These are phyloP conservation scores for Mycena galopus DNA, from an alignment of 768 basidiomycete species.

Conservation along the genomic window DNA sequence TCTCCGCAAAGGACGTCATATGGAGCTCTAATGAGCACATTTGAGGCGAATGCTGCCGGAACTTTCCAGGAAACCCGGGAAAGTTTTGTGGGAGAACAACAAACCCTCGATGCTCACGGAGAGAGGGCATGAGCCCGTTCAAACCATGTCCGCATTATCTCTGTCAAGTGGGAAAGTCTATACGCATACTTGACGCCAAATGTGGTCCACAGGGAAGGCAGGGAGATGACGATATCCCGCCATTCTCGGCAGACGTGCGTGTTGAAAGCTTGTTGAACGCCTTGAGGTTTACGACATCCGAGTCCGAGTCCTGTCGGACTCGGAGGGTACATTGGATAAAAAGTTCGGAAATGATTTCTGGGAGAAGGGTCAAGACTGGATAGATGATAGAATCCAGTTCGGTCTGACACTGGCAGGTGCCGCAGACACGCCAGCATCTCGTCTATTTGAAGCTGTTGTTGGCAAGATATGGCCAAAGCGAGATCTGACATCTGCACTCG, in stretches of 20 bases:
- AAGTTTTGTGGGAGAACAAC: too few species aligned
- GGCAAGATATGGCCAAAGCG: too few species aligned
- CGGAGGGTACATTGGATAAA: slow-evolving; percentile 15
- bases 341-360: slow-evolving; percentile 27
- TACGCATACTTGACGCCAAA: slow-evolving; percentile 5
- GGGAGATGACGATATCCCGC: slow-evolving; percentile 12
- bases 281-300: not conserved
- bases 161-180: not conserved
- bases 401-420: too few species aligned
- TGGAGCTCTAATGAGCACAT: too few species aligned
- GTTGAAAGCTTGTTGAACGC: not conserved
- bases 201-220: slow-evolving; percentile 9
- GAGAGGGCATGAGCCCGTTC: not conserved
- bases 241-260: slow-evolving; percentile 11
- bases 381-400: too few species aligned
- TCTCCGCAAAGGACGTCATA: too few species aligned
- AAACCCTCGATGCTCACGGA: too few species aligned
- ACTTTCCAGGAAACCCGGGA: too few species aligned
- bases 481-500: too few species aligned
- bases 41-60: too few species aligned
- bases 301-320: not conserved
- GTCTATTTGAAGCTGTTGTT: too few species aligned
- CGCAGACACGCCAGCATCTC: too few species aligned
- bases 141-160: not conserved
- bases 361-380: slow-evolving; percentile 16